Evolutionary conservation across 805 yeast species (phyloP).

Genomic region (Nakazawaea peltata): DNA sequence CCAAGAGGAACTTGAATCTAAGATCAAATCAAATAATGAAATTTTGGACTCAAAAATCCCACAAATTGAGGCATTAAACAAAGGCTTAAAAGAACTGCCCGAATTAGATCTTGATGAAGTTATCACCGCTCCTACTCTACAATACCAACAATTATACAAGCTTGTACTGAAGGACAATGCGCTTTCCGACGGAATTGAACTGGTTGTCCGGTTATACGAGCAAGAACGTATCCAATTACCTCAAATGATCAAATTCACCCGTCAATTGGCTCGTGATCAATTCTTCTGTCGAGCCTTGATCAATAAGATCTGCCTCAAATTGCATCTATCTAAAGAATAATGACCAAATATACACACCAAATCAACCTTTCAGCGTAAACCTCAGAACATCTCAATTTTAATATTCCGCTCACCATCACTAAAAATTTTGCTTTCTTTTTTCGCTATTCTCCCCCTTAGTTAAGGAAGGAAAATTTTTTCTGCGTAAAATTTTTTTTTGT

Average conservation of each 20-base stretch:
- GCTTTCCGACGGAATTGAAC: slow-evolving; percentile 50
- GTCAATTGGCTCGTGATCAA: slow-evolving; percentile 58
- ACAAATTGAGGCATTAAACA: slow-evolving; percentile 12
- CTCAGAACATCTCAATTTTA: no score
- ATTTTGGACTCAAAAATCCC: slow-evolving; percentile 18
- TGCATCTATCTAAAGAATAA: no score
- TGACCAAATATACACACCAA: neutral
- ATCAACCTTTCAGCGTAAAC: neutral
- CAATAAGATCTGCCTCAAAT: slow-evolving; percentile 2
- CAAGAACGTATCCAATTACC: slow-evolving; percentile 47
- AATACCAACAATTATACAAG: slow-evolving; percentile 54
- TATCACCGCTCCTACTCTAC: slow-evolving; percentile 43
- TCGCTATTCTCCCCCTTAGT: no score
- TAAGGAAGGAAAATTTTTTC: no score
- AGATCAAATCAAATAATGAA: slow-evolving; percentile 20
- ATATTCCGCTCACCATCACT: no score
- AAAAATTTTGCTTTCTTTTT: no score
- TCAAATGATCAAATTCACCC: slow-evolving; percentile 31
- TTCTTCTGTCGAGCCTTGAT: slow-evolving; percentile 28
- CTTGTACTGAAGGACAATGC: slow-evolving; percentile 62
- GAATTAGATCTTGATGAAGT: slow-evolving; percentile 33
- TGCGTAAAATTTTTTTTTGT: neutral
- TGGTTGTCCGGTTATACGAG: slow-evolving; percentile 27
- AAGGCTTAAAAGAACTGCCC: slow-evolving; percentile 21
- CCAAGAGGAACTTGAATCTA: slow-evolving; percentile 7